phyloP scores from a whole-genome alignment of 176 grass and related monocot genomes.

The Phoenix roebelenii region DNA sequence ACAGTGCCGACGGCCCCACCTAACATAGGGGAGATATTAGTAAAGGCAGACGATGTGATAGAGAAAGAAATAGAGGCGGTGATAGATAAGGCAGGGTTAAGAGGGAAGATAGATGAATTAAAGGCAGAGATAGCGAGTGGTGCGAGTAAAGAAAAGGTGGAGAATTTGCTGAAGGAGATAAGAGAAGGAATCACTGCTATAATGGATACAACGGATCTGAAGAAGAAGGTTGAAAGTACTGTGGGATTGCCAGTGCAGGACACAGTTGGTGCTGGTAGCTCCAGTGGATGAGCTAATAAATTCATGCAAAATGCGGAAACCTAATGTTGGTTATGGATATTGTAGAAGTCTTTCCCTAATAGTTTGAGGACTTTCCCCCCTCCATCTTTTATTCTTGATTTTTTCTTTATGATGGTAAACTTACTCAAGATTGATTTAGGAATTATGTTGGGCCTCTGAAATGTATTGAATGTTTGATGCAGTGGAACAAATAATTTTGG shows the following conservation, averaged over 20 bases:
- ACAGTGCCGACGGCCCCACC: not conserved
- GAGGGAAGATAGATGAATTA: conserved; percentile 12
- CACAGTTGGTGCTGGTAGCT: not conserved
- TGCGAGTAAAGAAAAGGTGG: conserved; percentile 6
- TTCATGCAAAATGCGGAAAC: too few relatives aligned
- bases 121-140: conserved; percentile 21
- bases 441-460: too few relatives aligned
- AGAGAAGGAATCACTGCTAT: conserved; percentile 14
- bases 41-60: not conserved
- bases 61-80: conserved; percentile 14
- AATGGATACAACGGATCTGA: not conserved
- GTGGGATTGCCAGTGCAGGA: not conserved
- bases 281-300: too few relatives aligned
- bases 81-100: conserved; percentile 10
- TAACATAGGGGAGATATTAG: conserved; percentile 1
- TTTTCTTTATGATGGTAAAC: too few relatives aligned
- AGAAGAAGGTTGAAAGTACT: not conserved
- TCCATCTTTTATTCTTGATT: too few relatives aligned
- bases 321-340: too few relatives aligned
- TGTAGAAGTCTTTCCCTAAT: too few relatives aligned
- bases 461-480: too few relatives aligned
- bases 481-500: too few relatives aligned
- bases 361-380: too few relatives aligned
- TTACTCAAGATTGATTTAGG: too few relatives aligned
- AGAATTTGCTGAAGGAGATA: conserved; percentile 11